phyloP scores from a whole-genome alignment of 495 filamentous ascomycete genomes.

The Neurospora hispaniola region DNA sequence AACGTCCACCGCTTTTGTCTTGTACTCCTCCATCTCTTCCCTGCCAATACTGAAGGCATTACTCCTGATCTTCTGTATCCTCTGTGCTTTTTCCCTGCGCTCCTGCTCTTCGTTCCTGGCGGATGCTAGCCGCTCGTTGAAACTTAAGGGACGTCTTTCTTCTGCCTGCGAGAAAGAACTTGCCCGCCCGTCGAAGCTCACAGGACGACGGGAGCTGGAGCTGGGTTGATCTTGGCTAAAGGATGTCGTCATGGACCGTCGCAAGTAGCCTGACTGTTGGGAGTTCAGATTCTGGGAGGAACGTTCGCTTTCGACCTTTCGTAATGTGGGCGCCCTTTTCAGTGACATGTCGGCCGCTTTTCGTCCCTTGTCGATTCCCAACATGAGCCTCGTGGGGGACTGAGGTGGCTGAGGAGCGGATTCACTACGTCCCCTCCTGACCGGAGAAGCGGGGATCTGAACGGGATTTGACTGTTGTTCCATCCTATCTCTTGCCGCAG shows the following conservation, averaged over 20 bases:
- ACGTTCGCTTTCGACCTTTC: constrained; percentile 20
- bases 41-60: constrained; percentile 61
- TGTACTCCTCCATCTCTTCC: constrained; percentile 55
- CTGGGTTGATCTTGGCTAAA: constrained; percentile 8
- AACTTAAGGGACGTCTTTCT: constrained; percentile 51
- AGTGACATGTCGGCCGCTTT: constrained; percentile 77
- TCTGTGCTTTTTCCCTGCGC: constrained; percentile 42
- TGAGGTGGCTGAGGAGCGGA: constrained; percentile 35
- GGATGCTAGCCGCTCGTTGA: constrained; percentile 78
- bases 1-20: constrained; percentile 46
- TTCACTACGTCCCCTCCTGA: constrained; percentile 36
- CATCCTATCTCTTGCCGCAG: constrained; percentile 18
- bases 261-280: constrained; percentile 29
- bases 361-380: constrained; percentile 87
- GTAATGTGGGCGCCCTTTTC: constrained; percentile 53
- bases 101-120: constrained; percentile 45
- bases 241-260: constrained; percentile 29
- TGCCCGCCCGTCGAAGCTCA: constrained; percentile 71
- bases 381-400: constrained; percentile 66
- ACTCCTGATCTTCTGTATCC: constrained; percentile 50
- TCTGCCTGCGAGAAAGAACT: constrained; percentile 6
- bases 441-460: constrained; percentile 76
- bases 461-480: constrained; percentile 37
- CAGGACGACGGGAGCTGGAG: constrained; percentile 31
- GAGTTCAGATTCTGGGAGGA: background rate